These are phyloP conservation scores for Globisporangium barbulae DNA, from an alignment of 352 stramenopile species.

Conservation along the genomic window DNA sequence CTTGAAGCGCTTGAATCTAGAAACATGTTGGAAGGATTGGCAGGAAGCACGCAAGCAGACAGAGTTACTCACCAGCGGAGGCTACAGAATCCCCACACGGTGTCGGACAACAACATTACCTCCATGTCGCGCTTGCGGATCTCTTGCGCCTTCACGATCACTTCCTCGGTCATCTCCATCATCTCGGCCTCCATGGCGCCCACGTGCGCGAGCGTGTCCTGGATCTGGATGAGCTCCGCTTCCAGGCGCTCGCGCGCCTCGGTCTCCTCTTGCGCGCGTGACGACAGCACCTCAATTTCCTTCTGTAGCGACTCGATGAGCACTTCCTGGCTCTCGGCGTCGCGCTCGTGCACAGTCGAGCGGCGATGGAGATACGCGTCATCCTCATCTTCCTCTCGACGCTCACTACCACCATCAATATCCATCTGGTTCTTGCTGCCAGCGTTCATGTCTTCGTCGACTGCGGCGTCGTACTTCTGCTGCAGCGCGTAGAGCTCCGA, in stretches of 20 bases:
- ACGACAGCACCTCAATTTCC: conserved; percentile 65
- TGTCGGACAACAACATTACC: conserved; percentile 17
- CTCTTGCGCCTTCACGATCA: conserved; percentile 73
- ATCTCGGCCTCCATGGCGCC: conserved; percentile 78
- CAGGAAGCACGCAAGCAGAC: neutral
- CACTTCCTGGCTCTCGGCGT: conserved; percentile 56
- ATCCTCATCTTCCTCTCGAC: conserved; percentile 23
- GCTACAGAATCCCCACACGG: neutral
- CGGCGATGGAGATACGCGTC: conserved; percentile 28
- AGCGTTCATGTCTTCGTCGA: conserved; percentile 13
- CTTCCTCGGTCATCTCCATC: conserved; percentile 71
- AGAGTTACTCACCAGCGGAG: conserved; percentile 1
- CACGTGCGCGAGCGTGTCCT: conserved; percentile 54
- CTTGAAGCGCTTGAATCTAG: conserved; percentile 49
- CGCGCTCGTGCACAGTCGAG: conserved; percentile 57
- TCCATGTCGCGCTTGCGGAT: conserved; percentile 60
- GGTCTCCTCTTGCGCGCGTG: conserved; percentile 61
- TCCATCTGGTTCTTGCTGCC: conserved; percentile 17
- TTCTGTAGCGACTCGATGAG: conserved; percentile 63
- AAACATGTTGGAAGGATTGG: neutral
- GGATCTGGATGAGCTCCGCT: conserved; percentile 49
- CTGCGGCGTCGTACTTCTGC: conserved; percentile 43
- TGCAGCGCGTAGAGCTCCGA: conserved; percentile 77
- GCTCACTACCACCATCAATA: conserved; percentile 13
- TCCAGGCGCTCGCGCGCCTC: conserved; percentile 55